phyloP scores from a whole-genome alignment of 2,329 filamentous ascomycete genomes.

The Epicoccum sorghinum region DNA sequence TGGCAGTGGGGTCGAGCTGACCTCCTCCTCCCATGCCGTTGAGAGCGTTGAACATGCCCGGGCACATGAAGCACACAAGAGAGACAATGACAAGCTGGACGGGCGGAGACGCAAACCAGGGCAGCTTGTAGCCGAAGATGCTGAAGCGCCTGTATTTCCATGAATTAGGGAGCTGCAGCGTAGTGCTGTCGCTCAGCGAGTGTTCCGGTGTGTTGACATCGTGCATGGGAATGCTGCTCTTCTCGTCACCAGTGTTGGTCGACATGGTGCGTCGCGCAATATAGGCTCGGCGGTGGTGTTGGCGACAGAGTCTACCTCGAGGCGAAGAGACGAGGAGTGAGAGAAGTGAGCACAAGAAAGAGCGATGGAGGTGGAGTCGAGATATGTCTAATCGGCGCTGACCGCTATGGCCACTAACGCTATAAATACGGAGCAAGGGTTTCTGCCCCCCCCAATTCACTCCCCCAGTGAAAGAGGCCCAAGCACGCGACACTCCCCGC shows the following conservation, averaged over 20 bases:
- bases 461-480: conserved; percentile 19
- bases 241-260: conserved; percentile 28
- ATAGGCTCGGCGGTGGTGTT: not conserved
- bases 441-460: conserved; percentile 12
- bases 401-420: conserved; percentile 13
- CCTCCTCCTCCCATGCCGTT: conserved; percentile 59
- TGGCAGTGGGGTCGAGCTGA: conserved; percentile 57
- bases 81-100: conserved; percentile 57
- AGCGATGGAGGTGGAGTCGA: conserved; percentile 16
- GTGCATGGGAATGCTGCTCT: conserved; percentile 26
- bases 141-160: conserved; percentile 56
- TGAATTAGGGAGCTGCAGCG: conserved; percentile 48
- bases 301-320: conserved; percentile 4
- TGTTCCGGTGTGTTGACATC: conserved; percentile 38
- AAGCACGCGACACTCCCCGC: conserved; percentile 40
- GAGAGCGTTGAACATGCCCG: conserved; percentile 61
- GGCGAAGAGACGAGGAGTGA: conserved; percentile 3
- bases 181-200: conserved; percentile 39
- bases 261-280: conserved; percentile 30
- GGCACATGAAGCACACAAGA: conserved; percentile 61
- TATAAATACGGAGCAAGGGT: conserved; percentile 15
- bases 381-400: conserved; percentile 7
- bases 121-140: conserved; percentile 50
- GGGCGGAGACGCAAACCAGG: conserved; percentile 58
- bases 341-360: conserved; percentile 1